Percentiles rank a stretch among this genome's conserved stretches.
phyloP scores from a whole-genome alignment of 768 basidiomycete species.

The Termitomyces sp. region DNA sequence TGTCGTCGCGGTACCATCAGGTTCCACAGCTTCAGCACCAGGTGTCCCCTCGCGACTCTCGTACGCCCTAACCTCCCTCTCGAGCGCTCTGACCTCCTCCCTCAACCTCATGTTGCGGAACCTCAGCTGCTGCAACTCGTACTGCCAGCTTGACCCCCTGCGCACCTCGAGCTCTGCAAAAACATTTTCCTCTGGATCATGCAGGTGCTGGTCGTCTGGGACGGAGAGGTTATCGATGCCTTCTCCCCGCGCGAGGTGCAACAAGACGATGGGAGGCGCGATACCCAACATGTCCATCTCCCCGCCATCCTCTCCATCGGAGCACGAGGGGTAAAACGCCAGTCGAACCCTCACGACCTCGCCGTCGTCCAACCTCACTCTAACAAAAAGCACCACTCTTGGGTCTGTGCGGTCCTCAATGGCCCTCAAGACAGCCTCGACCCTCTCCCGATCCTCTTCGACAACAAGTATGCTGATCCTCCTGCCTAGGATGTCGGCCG shows the following conservation, averaged over 20 bases:
- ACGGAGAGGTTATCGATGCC: background rate
- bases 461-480: background rate
- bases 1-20: background rate
- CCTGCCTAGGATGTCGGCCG: constrained; percentile 48
- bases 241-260: constrained; percentile 30
- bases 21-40: background rate
- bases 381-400: background rate
- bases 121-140: constrained; percentile 81
- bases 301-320: background rate
- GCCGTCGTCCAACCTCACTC: constrained; percentile 16
- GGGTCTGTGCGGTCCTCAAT: constrained; percentile 16
- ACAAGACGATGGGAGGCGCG: constrained; percentile 30
- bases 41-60: background rate
- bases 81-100: constrained; percentile 45
- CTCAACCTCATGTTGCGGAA: constrained; percentile 61
- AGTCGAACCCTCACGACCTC: constrained; percentile 17
- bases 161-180: constrained; percentile 69
- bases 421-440: constrained; percentile 19
- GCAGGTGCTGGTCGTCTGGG: background rate
- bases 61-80: constrained; percentile 11
- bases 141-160: constrained; percentile 86
- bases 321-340: constrained; percentile 24
- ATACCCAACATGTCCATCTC: constrained; percentile 20
- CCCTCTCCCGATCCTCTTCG: constrained; percentile 28
- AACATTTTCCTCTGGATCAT: constrained; percentile 30